Conservation (phyloP, 768 basidiomycete species). For the Chalciporus pseudorubinellus region DNA sequence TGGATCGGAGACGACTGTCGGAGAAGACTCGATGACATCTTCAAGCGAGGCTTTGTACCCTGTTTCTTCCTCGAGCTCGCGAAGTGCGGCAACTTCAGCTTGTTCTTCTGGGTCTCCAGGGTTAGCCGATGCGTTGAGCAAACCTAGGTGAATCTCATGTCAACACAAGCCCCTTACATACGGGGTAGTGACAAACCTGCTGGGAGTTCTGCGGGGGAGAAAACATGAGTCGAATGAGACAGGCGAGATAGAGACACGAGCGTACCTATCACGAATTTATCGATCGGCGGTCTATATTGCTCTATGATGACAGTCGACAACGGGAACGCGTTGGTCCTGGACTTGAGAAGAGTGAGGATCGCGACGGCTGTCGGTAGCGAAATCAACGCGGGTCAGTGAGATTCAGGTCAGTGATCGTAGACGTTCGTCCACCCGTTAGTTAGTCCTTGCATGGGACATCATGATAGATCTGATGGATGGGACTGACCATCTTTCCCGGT, state of each 20-base stretch:
- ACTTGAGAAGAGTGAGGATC: conserved; percentile 76
- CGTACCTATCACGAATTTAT: conserved; percentile 70
- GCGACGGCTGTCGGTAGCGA: conserved; percentile 61
- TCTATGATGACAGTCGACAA: conserved; percentile 83
- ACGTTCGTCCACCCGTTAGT: background rate
- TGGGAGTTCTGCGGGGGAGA: conserved; percentile 45
- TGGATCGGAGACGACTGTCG: conserved; percentile 66
- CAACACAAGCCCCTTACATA: background rate
- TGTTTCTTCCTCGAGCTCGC: conserved; percentile 93
- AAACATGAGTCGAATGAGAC: background rate
- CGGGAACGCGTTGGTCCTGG: conserved; percentile 68
- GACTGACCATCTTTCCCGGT: conserved; percentile 76
- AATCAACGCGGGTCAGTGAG: too few species aligned
- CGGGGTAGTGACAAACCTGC: conserved; percentile 58
- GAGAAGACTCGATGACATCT: conserved; percentile 59
- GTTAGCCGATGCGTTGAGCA: conserved; percentile 67
- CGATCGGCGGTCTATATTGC: conserved; percentile 88
- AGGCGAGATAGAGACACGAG: background rate
- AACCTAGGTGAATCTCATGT: conserved; percentile 40
- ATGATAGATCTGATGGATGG: too few species aligned
- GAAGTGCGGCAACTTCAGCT: conserved; percentile 73
- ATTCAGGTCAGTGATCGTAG: too few species aligned
- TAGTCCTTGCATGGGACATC: too few species aligned
- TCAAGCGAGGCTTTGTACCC: conserved; percentile 65
- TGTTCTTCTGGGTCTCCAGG: conserved; percentile 48